These are phyloP conservation scores for Xylaria sp. DNA, from an alignment of 2,329 filamentous ascomycete species.

Conservation along the genomic window DNA sequence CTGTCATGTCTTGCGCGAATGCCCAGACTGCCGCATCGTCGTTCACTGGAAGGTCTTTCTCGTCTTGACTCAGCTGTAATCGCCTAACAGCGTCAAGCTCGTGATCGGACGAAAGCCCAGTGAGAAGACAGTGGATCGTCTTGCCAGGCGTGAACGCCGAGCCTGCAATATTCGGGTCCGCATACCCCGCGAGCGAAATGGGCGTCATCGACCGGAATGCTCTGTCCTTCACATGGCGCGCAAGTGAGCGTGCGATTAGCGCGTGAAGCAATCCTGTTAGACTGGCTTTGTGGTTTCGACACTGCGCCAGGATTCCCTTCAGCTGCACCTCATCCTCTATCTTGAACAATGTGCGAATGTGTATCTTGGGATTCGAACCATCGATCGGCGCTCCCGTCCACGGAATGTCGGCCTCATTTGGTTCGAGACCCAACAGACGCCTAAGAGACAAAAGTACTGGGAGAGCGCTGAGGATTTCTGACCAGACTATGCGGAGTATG, in stretches of 20 bases:
- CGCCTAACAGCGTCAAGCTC: conserved; percentile 35
- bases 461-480: conserved; percentile 49
- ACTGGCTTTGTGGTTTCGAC: conserved; percentile 56
- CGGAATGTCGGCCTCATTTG: conserved; percentile 37
- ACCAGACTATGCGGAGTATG: conserved; percentile 37
- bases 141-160: conserved; percentile 45
- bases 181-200: conserved; percentile 58
- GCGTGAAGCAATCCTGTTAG: conserved; percentile 63
- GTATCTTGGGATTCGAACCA: conserved; percentile 52
- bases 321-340: conserved; percentile 48
- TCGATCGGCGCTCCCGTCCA: conserved; percentile 56
- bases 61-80: conserved; percentile 25
- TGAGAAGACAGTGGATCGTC: conserved; percentile 56
- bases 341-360: conserved; percentile 54
- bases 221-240: conserved; percentile 50
- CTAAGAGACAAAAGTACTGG: conserved; percentile 55
- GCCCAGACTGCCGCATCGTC: conserved; percentile 55
- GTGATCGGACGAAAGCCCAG: conserved; percentile 48
- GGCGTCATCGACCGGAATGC: conserved; percentile 56
- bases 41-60: neutral
- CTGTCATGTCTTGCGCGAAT: conserved; percentile 52
- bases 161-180: conserved; percentile 37
- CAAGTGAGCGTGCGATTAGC: conserved; percentile 56
- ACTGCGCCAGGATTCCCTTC: conserved; percentile 52
- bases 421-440: conserved; percentile 20